Evolutionary conservation across 1,139 yeast species (phyloP).

Genomic region (Yamadazyma atlantica): DNA sequence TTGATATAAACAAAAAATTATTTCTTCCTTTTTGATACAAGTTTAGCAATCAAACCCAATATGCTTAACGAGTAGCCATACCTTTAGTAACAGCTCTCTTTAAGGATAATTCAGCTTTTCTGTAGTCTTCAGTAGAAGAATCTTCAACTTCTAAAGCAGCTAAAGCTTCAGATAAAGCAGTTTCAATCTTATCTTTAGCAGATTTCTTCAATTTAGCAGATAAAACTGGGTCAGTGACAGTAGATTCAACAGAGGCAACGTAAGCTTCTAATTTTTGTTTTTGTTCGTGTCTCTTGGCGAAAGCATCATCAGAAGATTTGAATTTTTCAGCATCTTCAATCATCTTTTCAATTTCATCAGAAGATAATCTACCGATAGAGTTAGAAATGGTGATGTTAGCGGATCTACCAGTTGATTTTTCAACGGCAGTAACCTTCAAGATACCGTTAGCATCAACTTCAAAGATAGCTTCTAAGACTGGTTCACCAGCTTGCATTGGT

Average conservation of each 20-base stretch:
- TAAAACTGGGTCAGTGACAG: slow-evolving; percentile 97
- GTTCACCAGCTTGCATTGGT: slow-evolving; percentile 98
- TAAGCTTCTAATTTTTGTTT: slow-evolving; percentile 99
- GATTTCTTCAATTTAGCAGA: slow-evolving; percentile 98
- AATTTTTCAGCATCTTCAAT: slow-evolving; percentile 97
- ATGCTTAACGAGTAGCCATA: slow-evolving; percentile 91
- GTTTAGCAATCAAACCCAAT: slow-evolving; percentile 5
- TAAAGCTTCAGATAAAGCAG: slow-evolving; percentile 97
- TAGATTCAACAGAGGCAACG: slow-evolving; percentile 95
- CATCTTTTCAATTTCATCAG: slow-evolving; percentile 98
- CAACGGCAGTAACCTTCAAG: slow-evolving; percentile 98
- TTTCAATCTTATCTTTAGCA: slow-evolving; percentile 96
- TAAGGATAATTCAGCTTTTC: slow-evolving; percentile 99
- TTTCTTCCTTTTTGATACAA: slow-evolving; percentile 5
- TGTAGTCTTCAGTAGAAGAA: slow-evolving; percentile 91
- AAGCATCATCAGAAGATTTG: slow-evolving; percentile 98
- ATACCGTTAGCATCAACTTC: slow-evolving; percentile 95
- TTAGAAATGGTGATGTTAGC: slow-evolving; percentile 99
- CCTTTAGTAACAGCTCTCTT: slow-evolving; percentile 99
- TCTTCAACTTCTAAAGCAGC: slow-evolving; percentile 98
- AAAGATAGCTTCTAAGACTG: slow-evolving; percentile 94
- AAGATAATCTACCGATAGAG: slow-evolving; percentile 98
- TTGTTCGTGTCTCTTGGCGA: slow-evolving; percentile 99
- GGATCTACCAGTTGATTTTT: slow-evolving; percentile 98
- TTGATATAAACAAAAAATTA: slow-evolving; percentile 17